These are phyloP conservation scores for Sutorius australiensis DNA, from an alignment of 768 basidiomycete genomes.

Conservation along the genomic window DNA sequence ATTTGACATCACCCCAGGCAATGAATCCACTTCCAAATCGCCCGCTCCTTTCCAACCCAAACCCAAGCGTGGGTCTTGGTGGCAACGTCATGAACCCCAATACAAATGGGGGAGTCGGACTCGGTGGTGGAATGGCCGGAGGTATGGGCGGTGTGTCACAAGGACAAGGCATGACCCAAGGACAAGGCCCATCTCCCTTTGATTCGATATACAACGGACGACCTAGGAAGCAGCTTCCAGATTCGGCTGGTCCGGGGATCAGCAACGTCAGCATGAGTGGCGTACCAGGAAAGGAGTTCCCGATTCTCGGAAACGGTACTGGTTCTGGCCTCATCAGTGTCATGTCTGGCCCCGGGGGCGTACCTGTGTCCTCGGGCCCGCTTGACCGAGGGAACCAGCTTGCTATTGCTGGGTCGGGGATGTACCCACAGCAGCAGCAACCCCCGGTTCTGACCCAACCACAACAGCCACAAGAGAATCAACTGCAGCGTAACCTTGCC, in stretches of 20 bases:
- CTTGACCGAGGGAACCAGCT: conserved; percentile 52
- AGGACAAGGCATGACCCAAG: conserved; percentile 17
- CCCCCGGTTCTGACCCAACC: conserved; percentile 23
- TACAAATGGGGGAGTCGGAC: conserved; percentile 12
- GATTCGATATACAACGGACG: conserved; percentile 77
- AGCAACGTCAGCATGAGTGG: conserved; percentile 42
- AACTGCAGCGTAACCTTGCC: conserved; percentile 18
- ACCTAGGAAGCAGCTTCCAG: conserved; percentile 76
- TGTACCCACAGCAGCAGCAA: conserved; percentile 40
- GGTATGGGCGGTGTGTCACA: conserved; percentile 15
- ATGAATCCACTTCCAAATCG: conserved; percentile 95
- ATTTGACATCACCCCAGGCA: conserved; percentile 94
- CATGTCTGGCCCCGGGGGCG: conserved; percentile 49
- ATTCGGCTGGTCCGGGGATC: conserved; percentile 38
- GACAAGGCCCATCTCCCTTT: conserved; percentile 45
- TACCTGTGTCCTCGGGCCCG: conserved; percentile 44
- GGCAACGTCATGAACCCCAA: conserved; percentile 20
- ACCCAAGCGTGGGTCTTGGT: conserved; percentile 19
- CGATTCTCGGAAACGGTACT: conserved; percentile 50
- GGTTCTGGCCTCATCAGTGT: conserved; percentile 34
- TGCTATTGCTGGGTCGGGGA: conserved; percentile 28
- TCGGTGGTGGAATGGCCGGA: conserved; percentile 8
- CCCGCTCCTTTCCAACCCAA: conserved; percentile 59
- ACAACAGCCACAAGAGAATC: conserved; percentile 30
- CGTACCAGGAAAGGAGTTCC: conserved; percentile 54